Conservation (phyloP, 2,329 filamentous ascomycete genomes). For the Pestalotiopsis sp. region DNA sequence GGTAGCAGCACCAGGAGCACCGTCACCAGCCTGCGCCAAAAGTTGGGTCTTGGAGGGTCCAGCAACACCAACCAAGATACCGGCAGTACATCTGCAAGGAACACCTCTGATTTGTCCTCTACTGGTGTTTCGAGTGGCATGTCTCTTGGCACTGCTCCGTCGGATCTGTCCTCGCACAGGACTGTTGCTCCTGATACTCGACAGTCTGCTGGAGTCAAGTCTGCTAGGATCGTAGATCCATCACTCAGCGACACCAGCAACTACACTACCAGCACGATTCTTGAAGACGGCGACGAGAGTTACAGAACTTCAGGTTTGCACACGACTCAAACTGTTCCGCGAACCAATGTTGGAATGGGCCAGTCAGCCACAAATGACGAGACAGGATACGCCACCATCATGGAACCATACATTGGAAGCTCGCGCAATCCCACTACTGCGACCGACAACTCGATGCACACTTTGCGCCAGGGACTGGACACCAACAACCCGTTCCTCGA, state of each 20-base stretch:
- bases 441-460: not conserved
- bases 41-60: not conserved
- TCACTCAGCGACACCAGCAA: not conserved
- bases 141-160: not conserved
- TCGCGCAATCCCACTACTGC: not conserved
- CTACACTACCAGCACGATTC: not conserved
- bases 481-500: not conserved
- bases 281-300: not conserved
- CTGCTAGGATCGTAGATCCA: not conserved
- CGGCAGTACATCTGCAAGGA: not conserved
- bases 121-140: not conserved
- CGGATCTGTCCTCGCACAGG: not conserved
- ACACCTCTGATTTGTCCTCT: not conserved
- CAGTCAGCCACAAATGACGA: not conserved
- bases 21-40: not conserved
- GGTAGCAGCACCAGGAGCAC: not conserved
- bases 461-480: not conserved
- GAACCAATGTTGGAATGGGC: not conserved
- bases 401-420: not conserved
- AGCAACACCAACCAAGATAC: not conserved
- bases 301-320: not conserved
- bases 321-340: not conserved
- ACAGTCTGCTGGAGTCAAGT: not conserved
- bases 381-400: not conserved
- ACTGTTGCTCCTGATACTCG: not conserved